Percentiles rank a stretch among this genome's conserved stretches.
Evolutionary conservation across 192 early-diverging fungal genomes (phyloP).

Genomic region (Spizellomyces punctatus): DNA sequence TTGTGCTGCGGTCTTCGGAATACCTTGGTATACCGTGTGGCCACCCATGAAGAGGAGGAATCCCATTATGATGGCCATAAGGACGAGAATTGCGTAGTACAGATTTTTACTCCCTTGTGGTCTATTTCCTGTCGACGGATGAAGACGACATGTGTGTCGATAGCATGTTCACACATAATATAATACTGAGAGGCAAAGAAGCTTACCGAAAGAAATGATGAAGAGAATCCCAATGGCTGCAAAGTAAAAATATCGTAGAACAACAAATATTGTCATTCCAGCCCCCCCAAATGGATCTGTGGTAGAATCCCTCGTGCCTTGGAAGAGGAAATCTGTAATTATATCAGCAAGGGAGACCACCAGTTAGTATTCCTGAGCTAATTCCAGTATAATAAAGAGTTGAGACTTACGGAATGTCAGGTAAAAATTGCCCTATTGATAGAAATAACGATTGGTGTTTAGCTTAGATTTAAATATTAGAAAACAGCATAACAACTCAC

Average conservation of each 20-base stretch:
- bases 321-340: constrained; percentile 31
- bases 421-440: constrained; percentile 30
- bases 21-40: constrained; percentile 24
- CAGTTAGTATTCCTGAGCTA: neutral
- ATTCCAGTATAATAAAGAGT: neutral
- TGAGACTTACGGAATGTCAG: constrained; percentile 26
- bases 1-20: constrained; percentile 22
- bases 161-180: too few relatives aligned
- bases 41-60: constrained; percentile 49
- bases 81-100: constrained; percentile 36
- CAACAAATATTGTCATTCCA: constrained; percentile 20
- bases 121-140: constrained; percentile 51
- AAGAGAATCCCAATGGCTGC: constrained; percentile 46
- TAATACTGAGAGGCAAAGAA: neutral
- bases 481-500: constrained; percentile 14
- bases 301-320: constrained; percentile 1
- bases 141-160: constrained; percentile 50
- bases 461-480: neutral
- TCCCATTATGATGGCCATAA: constrained; percentile 49
- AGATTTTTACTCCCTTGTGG: constrained; percentile 57
- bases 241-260: constrained; percentile 27
- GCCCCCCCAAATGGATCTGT: constrained; percentile 34
- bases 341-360: neutral
- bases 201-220: constrained; percentile 46
- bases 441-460: neutral